phyloP scores from a whole-genome alignment of 805 yeast genomes.

The Tetrapisispora fleetii region DNA sequence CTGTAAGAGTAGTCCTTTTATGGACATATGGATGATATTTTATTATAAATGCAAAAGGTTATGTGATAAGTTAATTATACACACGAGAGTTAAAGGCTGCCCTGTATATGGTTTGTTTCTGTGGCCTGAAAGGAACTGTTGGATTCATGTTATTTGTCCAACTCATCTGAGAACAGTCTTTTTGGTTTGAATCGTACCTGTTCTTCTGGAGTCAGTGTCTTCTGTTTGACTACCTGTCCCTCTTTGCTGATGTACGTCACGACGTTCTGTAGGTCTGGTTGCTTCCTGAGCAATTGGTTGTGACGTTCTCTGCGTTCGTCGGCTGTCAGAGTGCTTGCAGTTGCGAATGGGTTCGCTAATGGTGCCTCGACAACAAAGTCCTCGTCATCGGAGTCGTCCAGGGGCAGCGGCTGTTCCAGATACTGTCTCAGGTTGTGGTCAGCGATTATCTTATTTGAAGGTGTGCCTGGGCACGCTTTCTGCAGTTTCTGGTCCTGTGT shows the following conservation, averaged over 20 bases:
- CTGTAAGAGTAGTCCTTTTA: too few relatives aligned
- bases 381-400: neutral
- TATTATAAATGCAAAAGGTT: neutral
- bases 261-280: conserved; percentile 16
- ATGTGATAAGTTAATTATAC: neutral
- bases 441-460: conserved; percentile 28
- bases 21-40: neutral
- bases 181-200: conserved; percentile 22
- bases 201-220: conserved; percentile 17
- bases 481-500: neutral
- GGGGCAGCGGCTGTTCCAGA: conserved; percentile 5
- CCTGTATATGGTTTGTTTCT: neutral
- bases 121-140: neutral
- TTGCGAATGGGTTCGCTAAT: conserved; percentile 13
- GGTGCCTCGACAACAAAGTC: neutral
- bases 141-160: neutral
- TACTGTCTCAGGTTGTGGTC: conserved; percentile 27
- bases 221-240: conserved; percentile 25
- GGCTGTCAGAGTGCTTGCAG: conserved; percentile 6
- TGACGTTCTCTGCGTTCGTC: conserved; percentile 11
- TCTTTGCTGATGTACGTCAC: conserved; percentile 27
- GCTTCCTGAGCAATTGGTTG: conserved; percentile 9
- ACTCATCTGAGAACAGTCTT: conserved; percentile 17
- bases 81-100: neutral
- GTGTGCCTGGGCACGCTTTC: conserved; percentile 26